These are phyloP conservation scores for Ogataea glucozyma DNA, from an alignment of 805 yeast species.

Conservation along the genomic window DNA sequence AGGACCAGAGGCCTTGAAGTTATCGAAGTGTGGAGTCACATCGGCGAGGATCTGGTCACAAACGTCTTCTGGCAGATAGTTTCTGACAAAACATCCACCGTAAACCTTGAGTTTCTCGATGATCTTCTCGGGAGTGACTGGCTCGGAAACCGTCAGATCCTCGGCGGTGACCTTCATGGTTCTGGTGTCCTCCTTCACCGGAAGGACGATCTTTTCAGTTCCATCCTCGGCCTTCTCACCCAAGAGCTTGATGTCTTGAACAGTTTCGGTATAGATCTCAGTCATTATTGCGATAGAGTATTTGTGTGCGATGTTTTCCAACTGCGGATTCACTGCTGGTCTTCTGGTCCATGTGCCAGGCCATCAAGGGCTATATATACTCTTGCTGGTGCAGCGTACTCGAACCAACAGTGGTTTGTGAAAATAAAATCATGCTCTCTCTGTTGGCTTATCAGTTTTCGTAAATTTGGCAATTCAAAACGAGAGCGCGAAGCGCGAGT, in stretches of 20 bases:
- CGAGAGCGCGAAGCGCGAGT: too few species aligned
- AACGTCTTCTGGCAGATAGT: background rate
- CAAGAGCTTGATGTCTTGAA: background rate
- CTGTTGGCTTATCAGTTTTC: too few species aligned
- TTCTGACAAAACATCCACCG: conserved; percentile 7
- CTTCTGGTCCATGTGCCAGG: too few species aligned
- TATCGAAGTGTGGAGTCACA: conserved; percentile 3
- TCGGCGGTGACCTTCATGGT: conserved; percentile 1
- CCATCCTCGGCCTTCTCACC: conserved; percentile 4
- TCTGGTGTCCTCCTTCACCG: background rate
- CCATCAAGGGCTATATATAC: too few species aligned
- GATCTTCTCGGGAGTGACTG: conserved; percentile 3
- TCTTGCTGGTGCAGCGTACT: too few species aligned
- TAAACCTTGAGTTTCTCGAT: conserved; percentile 1
- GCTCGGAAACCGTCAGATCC: conserved; percentile 4
- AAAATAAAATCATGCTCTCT: too few species aligned
- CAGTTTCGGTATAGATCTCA: background rate
- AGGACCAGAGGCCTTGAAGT: background rate
- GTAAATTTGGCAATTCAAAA: too few species aligned
- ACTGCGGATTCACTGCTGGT: too few species aligned
- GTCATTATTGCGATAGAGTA: background rate
- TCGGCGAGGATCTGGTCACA: conserved; percentile 2
- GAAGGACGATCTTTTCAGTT: background rate
- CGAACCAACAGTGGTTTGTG: too few species aligned
- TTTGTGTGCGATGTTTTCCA: too few species aligned